phyloP scores from a whole-genome alignment of 306 rosid genomes.

The Adenanthera pavonina region DNA sequence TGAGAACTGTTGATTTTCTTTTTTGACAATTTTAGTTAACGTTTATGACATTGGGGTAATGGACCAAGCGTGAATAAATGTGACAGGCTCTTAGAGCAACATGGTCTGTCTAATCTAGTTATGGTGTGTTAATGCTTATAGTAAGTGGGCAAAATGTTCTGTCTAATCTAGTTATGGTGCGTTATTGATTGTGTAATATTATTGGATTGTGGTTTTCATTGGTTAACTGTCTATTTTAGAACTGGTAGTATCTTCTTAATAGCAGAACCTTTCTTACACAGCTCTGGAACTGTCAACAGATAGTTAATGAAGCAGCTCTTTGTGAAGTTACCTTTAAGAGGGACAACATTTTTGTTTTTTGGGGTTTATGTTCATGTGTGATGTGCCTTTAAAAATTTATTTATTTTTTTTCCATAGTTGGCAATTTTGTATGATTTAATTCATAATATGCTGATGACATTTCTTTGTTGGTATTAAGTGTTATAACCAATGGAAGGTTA shows the following conservation, averaged over 20 bases:
- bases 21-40: not conserved
- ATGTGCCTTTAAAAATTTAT: not conserved
- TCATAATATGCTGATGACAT: slow-evolving; percentile 15
- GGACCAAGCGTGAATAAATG: not conserved
- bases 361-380: not conserved
- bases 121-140: not conserved
- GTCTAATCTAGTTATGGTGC: no score
- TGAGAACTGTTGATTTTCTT: not conserved
- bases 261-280: not conserved
- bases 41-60: not conserved
- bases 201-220: slow-evolving; percentile 10
- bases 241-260: not conserved
- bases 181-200: not conserved
- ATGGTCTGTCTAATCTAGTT: not conserved
- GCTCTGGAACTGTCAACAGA: not conserved
- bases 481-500: not conserved
- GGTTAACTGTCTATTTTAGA: not conserved
- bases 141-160: not conserved
- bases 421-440: not conserved
- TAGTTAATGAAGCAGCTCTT: not conserved
- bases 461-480: not conserved
- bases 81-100: not conserved
- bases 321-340: not conserved
- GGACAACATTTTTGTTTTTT: not conserved
- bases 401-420: not conserved